Percentiles rank a stretch among this genome's conserved stretches.
phyloP scores from a whole-genome alignment of 2,329 filamentous ascomycete genomes.

The Epichloe sylvatica region DNA sequence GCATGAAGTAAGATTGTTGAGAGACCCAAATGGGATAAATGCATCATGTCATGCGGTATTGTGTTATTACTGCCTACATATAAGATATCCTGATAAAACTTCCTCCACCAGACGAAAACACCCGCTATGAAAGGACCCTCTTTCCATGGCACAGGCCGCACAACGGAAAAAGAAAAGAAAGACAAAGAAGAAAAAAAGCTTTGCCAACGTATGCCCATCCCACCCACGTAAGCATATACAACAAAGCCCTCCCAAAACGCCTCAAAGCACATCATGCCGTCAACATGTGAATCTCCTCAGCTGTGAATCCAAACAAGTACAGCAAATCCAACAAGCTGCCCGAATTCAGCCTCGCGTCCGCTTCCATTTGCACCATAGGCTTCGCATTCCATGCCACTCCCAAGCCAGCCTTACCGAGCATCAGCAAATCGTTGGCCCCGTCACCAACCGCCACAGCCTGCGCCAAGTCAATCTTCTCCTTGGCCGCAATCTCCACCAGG shows the following conservation, averaged over 20 bases:
- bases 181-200: background rate
- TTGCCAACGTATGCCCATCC: background rate
- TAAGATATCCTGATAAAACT: background rate
- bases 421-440: constrained; percentile 69
- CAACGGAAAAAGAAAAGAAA: background rate
- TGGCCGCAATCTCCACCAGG: constrained; percentile 53
- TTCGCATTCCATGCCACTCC: constrained; percentile 80
- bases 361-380: constrained; percentile 65
- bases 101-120: background rate
- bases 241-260: background rate
- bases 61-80: background rate
- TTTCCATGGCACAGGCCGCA: background rate
- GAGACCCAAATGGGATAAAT: background rate
- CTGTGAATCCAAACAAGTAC: constrained; percentile 58
- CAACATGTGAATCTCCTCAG: constrained; percentile 36
- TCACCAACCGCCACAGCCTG: constrained; percentile 66
- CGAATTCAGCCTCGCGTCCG: constrained; percentile 57
- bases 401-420: constrained; percentile 62
- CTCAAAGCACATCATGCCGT: constrained; percentile 1
- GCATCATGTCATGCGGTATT: background rate
- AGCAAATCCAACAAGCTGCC: constrained; percentile 57
- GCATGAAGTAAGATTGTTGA: background rate
- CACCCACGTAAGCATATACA: background rate
- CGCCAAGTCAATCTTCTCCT: constrained; percentile 49
- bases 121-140: background rate